Conservation (phyloP, 2,329 filamentous ascomycete genomes). For the Colletotrichum zoysiae region DNA sequence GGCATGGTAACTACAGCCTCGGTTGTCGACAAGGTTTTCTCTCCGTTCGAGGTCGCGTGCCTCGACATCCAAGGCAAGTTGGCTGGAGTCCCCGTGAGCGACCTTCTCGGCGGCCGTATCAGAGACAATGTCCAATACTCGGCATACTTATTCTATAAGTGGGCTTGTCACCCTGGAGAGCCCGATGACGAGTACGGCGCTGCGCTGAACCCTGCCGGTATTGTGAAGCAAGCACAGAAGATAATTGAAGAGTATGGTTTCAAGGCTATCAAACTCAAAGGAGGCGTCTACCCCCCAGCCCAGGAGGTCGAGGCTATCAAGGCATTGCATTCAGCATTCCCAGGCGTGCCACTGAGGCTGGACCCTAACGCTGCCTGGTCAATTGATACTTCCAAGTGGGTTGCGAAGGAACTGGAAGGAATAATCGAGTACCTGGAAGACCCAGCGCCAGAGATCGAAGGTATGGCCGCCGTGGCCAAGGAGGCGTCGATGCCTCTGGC, state of each 20-base stretch:
- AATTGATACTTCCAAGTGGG: slow-evolving; percentile 55
- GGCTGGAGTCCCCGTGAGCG: slow-evolving; percentile 54
- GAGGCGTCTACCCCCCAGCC: slow-evolving; percentile 55
- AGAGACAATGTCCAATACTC: slow-evolving; percentile 57
- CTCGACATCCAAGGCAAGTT: slow-evolving; percentile 58
- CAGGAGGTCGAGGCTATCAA: slow-evolving; percentile 56
- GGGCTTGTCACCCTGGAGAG: slow-evolving; percentile 55
- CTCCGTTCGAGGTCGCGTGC: slow-evolving; percentile 57
- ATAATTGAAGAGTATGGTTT: slow-evolving; percentile 58
- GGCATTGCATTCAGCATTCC: slow-evolving; percentile 53
- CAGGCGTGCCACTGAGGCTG: slow-evolving; percentile 51
- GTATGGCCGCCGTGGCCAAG: slow-evolving; percentile 58
- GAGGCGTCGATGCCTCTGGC: slow-evolving; percentile 57
- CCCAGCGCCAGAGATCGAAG: slow-evolving; percentile 55
- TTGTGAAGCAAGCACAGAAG: slow-evolving; percentile 52
- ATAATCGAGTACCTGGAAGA: slow-evolving; percentile 57
- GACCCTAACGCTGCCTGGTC: slow-evolving; percentile 57
- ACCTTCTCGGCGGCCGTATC: slow-evolving; percentile 55
- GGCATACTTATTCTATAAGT: slow-evolving; percentile 59
- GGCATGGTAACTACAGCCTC: slow-evolving; percentile 58
- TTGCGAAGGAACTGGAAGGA: slow-evolving; percentile 52
- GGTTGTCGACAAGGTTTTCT: slow-evolving; percentile 56
- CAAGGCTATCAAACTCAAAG: slow-evolving; percentile 58
- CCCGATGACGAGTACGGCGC: slow-evolving; percentile 55
- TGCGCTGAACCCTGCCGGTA: slow-evolving; percentile 51